These are phyloP conservation scores for Pleurotus salmoneostramineus DNA, from an alignment of 768 basidiomycete species.

Conservation along the genomic window DNA sequence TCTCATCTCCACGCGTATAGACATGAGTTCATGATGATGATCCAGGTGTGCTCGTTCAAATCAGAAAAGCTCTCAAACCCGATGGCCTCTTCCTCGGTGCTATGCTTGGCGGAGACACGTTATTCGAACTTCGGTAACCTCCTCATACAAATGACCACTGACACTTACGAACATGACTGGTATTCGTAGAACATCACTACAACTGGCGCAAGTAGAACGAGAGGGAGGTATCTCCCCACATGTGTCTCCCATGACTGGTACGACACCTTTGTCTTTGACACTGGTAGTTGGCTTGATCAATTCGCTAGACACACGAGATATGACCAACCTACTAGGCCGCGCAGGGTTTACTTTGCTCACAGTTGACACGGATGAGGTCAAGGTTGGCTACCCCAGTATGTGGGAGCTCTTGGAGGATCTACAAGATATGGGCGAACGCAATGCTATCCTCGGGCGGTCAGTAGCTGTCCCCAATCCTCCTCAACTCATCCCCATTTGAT, in stretches of 20 bases:
- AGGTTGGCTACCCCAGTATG: slow-evolving; percentile 88
- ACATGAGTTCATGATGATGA: not conserved
- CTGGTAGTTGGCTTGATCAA: not conserved
- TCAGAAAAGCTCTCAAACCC: slow-evolving; percentile 76
- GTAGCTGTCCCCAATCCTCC: slow-evolving; percentile 10
- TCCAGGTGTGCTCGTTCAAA: slow-evolving; percentile 80
- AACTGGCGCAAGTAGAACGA: slow-evolving; percentile 90
- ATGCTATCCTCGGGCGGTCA: slow-evolving; percentile 83
- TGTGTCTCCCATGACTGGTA: slow-evolving; percentile 96
- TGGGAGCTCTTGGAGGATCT: slow-evolving; percentile 95
- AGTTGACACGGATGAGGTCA: slow-evolving; percentile 92
- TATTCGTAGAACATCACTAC: slow-evolving; percentile 77
- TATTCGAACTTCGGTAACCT: slow-evolving; percentile 83
- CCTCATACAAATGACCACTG: not conserved
- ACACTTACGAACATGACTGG: not conserved
- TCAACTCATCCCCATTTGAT: not conserved
- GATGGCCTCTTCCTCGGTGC: slow-evolving; percentile 95
- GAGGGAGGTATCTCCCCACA: slow-evolving; percentile 97
- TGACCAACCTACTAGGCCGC: slow-evolving; percentile 87
- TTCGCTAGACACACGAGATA: slow-evolving; percentile 77
- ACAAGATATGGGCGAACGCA: slow-evolving; percentile 95
- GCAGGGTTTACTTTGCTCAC: slow-evolving; percentile 94
- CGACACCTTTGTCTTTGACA: slow-evolving; percentile 13
- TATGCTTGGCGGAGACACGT: slow-evolving; percentile 92
- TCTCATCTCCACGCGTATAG: not conserved